phyloP scores from a whole-genome alignment of 2,329 filamentous ascomycete species.

The Nigrospora osmanthi region DNA sequence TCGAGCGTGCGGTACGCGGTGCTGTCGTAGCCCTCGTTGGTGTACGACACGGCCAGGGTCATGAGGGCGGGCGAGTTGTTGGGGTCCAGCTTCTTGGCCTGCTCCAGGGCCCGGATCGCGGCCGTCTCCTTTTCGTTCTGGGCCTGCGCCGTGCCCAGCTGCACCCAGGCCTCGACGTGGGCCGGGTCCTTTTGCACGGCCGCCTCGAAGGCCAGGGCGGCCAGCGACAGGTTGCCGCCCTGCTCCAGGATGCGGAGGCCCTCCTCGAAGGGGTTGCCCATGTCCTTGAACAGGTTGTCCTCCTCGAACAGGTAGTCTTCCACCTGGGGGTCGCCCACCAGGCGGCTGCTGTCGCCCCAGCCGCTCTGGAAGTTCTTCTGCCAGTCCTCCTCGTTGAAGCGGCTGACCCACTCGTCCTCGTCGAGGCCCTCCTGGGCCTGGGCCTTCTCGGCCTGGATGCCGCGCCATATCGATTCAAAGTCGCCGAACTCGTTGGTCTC shows the following conservation, averaged over 20 bases:
- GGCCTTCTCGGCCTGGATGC: conserved; percentile 70
- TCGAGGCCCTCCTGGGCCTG: conserved; percentile 62
- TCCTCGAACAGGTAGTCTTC: conserved; percentile 94
- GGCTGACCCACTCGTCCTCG: conserved; percentile 51
- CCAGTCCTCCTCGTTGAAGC: conserved; percentile 76
- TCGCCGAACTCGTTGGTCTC: conserved; percentile 73
- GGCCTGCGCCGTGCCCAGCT: conserved; percentile 84
- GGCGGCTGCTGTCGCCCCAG: conserved; percentile 39
- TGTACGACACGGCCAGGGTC: conserved; percentile 94
- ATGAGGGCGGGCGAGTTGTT: conserved; percentile 85
- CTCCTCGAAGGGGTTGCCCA: conserved; percentile 83
- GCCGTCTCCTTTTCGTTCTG: conserved; percentile 98
- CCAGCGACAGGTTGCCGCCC: conserved; percentile 88
- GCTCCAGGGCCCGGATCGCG: conserved; percentile 87
- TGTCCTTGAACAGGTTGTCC: conserved; percentile 79
- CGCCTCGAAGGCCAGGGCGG: conserved; percentile 90
- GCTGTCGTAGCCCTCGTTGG: conserved; percentile 96
- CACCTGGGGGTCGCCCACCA: conserved; percentile 62
- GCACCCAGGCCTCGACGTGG: conserved; percentile 89
- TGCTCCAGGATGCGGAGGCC: conserved; percentile 88
- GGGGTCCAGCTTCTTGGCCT: conserved; percentile 80
- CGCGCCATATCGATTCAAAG: conserved; percentile 85
- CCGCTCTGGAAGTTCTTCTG: conserved; percentile 50
- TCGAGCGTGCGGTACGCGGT: conserved; percentile 94
- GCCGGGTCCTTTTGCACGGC: conserved; percentile 83